Conservation (phyloP, 1,139 yeast species). For the Yamadazyma kanchanaburiensis region DNA sequence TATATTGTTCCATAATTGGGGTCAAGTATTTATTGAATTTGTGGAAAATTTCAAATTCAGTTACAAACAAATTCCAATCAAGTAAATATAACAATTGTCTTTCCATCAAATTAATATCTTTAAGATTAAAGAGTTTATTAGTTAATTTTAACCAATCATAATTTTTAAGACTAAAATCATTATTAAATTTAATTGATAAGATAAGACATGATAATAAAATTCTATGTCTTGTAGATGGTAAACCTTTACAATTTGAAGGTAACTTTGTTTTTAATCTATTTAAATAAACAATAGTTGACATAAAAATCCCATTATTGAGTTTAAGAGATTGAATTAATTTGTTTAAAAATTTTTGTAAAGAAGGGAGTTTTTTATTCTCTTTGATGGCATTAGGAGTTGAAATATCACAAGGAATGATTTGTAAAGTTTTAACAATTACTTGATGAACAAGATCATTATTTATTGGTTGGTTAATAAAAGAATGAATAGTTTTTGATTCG, state of each 20-base stretch:
- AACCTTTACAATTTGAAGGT: slow-evolving; percentile 70
- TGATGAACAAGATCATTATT: slow-evolving; percentile 66
- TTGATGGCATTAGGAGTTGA: slow-evolving; percentile 29
- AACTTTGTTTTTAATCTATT: slow-evolving; percentile 56
- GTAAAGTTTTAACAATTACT: slow-evolving; percentile 58
- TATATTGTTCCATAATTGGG: slow-evolving; percentile 61
- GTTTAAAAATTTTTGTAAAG: slow-evolving; percentile 71
- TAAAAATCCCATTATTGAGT: slow-evolving; percentile 72
- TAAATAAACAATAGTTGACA: slow-evolving; percentile 69
- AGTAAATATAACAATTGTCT: slow-evolving; percentile 66
- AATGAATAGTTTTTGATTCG: slow-evolving; percentile 52
- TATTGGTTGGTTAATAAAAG: slow-evolving; percentile 55
- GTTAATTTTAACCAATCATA: slow-evolving; percentile 77
- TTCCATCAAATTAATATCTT: slow-evolving; percentile 78
- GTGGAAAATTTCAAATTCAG: slow-evolving; percentile 49
- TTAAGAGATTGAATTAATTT: slow-evolving; percentile 68
- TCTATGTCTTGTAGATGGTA: slow-evolving; percentile 76
- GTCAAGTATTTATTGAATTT: slow-evolving; percentile 52
- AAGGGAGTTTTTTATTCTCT: slow-evolving; percentile 48
- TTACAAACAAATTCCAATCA: slow-evolving; percentile 66
- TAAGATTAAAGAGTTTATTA: slow-evolving; percentile 63
- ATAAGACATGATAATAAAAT: slow-evolving; percentile 71
- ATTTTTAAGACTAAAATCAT: slow-evolving; percentile 75
- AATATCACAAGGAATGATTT: slow-evolving; percentile 53
- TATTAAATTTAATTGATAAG: slow-evolving; percentile 68